Percentiles rank a stretch among this genome's conserved stretches.
Conservation (phyloP, 176 grass and related monocot species). For the Bonia amplexicaulis region DNA sequence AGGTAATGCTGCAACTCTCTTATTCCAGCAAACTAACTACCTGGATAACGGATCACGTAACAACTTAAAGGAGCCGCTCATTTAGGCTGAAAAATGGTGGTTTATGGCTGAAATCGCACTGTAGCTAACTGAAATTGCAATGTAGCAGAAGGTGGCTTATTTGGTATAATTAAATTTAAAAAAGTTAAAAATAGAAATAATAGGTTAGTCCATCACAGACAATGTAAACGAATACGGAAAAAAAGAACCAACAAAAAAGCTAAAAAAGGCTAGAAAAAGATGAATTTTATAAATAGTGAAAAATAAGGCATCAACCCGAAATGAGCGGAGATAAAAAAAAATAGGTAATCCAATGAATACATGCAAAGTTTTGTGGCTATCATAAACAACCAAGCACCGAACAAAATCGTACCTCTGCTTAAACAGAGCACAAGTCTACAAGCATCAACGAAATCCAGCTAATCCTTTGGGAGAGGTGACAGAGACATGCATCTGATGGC, state of each 20-base stretch:
- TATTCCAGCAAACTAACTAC: neutral
- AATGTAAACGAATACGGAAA: too few species aligned
- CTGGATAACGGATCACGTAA: neutral
- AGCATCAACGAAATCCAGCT: conserved; percentile 41
- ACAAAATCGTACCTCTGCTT: conserved; percentile 22
- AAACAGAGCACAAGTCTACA: conserved; percentile 25
- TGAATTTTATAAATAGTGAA: too few species aligned
- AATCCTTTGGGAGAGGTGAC: conserved; percentile 34
- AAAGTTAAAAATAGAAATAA: too few species aligned
- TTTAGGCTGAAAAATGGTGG: too few species aligned
- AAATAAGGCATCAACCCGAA: too few species aligned
- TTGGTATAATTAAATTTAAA: too few species aligned
- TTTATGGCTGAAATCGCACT: too few species aligned
- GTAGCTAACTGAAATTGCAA: too few species aligned
- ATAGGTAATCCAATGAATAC: neutral
- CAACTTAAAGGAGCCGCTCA: neutral
- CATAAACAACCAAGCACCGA: neutral
- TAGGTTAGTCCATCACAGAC: too few species aligned
- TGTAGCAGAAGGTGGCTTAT: too few species aligned
- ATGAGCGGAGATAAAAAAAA: neutral
- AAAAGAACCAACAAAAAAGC: too few species aligned
- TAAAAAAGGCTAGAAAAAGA: too few species aligned
- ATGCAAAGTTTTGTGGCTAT: neutral
- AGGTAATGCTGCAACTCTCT: neutral
- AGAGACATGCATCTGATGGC: conserved; percentile 42